Evolutionary conservation across 805 yeast species (phyloP).

Genomic region (Saturnispora dispora): DNA sequence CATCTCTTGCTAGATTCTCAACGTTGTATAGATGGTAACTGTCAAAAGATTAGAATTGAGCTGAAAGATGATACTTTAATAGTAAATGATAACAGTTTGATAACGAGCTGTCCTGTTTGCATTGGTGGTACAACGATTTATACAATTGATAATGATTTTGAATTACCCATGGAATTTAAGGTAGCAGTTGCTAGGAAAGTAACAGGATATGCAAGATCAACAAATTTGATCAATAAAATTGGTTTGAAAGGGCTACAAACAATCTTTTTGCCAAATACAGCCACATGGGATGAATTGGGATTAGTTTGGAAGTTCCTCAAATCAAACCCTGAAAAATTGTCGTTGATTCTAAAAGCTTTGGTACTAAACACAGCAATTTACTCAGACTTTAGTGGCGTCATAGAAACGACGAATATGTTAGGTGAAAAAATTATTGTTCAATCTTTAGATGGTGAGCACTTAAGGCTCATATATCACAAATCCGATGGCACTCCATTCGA

Average conservation of each 20-base stretch:
- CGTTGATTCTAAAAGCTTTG: conserved; percentile 44
- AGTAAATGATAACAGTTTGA: conserved; percentile 40
- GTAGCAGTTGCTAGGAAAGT: conserved; percentile 52
- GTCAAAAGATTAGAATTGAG: conserved; percentile 48
- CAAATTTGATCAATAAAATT: conserved; percentile 45
- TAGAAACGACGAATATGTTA: conserved; percentile 14
- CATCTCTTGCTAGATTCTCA: conserved; percentile 37
- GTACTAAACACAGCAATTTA: conserved; percentile 60
- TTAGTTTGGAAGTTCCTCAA: conserved; percentile 53
- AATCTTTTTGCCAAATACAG: conserved; percentile 65
- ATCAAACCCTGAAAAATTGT: conserved; percentile 40
- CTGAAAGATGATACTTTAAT: conserved; percentile 25
- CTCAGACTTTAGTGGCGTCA: conserved; percentile 41
- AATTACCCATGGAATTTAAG: conserved; percentile 56
- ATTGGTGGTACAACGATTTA: conserved; percentile 65
- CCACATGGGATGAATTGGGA: conserved; percentile 59
- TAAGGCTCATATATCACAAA: conserved; percentile 9
- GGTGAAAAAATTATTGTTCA: conserved; percentile 4
- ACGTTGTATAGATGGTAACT: conserved; percentile 45
- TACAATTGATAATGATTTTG: conserved; percentile 48
- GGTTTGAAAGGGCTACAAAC: conserved; percentile 59
- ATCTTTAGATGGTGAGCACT: not conserved
- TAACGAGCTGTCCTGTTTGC: conserved; percentile 29
- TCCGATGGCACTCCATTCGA: not conserved
- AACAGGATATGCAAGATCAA: conserved; percentile 54